These are phyloP conservation scores for Pseudoscleropodium purum DNA, from an alignment of 225 moss, liverwort and hornwort species.

Conservation along the genomic window DNA sequence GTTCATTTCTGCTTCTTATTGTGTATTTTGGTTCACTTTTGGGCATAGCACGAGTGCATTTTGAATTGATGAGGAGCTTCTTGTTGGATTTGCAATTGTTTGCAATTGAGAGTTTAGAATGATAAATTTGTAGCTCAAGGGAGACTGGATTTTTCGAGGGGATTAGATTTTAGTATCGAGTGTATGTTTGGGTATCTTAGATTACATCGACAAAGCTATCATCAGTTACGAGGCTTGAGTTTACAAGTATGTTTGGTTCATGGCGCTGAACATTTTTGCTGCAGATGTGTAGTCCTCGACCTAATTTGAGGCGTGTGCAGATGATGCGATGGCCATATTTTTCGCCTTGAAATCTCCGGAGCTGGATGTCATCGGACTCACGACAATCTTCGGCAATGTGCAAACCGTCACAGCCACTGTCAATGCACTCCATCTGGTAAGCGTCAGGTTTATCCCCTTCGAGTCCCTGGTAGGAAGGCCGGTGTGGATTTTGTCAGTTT, in stretches of 20 bases:
- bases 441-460: neutral
- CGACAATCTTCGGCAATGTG: constrained; percentile 87
- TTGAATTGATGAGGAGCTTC: neutral
- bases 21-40: neutral
- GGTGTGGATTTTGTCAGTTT: neutral
- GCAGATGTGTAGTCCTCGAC: neutral
- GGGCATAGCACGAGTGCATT: neutral
- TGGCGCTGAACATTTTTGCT: neutral
- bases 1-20: neutral
- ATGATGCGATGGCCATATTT: constrained; percentile 94
- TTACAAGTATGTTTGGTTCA: neutral
- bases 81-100: neutral
- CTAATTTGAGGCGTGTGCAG: constrained; percentile 23
- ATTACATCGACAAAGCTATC: neutral
- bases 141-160: neutral
- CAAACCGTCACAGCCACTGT: constrained; percentile 65
- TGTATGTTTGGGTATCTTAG: neutral
- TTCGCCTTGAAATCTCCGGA: constrained; percentile 85
- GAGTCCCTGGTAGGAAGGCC: neutral
- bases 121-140: neutral
- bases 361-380: constrained; percentile 78
- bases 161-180: neutral
- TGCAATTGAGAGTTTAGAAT: neutral
- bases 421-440: constrained; percentile 91
- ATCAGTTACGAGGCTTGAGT: neutral